Base-by-base conservation (phyloP, 225 moss, liverwort and hornwort species). In the Climacium dendroides region DNA sequence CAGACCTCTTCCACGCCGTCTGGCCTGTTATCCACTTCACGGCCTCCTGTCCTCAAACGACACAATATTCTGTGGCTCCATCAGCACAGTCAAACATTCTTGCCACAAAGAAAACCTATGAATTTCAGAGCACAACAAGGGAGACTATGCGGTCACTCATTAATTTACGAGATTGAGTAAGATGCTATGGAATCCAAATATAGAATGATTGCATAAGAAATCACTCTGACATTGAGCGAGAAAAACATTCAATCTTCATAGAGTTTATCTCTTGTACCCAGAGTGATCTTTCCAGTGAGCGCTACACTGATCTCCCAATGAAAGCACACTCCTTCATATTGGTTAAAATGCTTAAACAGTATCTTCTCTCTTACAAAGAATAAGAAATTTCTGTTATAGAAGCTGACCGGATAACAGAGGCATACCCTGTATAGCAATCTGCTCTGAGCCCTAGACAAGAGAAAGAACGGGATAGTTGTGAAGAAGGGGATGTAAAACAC, bases 391-490 rank as follows among this genome's bases (percentile, higher is more conserved):
- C 41, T 50, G 32, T 73, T 43, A 54, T 35, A 71, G 52, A 73
- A 79, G 52, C 50, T 65, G 54, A 55, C 12, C 78, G 48, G 25
- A 79, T 54, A 58, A 78, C 80, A 57, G 43, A 72, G 29, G 41
- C 76, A 41, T 87, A 92, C 94, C 93, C 93, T 87, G 77, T 94
- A 92, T 3, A 93, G 90, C 61, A 88, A 59, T 85, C 88, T 94
- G 89, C 93, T 92, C 85, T 91, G 90, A 67, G 83, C 19, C 60
- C 92, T 90, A 18, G 77, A 66, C 79, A 94, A 82, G 69, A 94
- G 93, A 83, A 94, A 94, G 89, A 93, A 94, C 37, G 91, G 91
- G 89, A 94, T 94, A 30, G 94, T 94, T 19, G 93, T 92, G 88
- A 93, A 93, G 85, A 94, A 89, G 30, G 94, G 94, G 75, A 94